A percentile compares a stretch with the other conserved stretches of the same genome.
These are phyloP conservation scores for Acer campestre DNA, from an alignment of 345 rosid species.

Conservation along the genomic window DNA sequence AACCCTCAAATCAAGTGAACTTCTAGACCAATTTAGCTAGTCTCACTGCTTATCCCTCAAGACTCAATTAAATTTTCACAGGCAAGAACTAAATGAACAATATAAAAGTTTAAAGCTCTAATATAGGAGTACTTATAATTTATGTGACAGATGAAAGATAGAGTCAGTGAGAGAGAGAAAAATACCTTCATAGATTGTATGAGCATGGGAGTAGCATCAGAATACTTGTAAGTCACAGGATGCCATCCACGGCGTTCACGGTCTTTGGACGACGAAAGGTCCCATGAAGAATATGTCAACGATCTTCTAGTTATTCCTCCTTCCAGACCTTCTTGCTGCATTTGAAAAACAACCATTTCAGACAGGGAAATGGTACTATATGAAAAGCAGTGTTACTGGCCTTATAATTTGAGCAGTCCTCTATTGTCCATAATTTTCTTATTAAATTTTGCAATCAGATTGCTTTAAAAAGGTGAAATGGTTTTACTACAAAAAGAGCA, in stretches of 20 bases:
- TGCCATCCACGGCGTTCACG: slow-evolving; percentile 93
- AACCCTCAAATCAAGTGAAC: neutral
- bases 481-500: neutral
- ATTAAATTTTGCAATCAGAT: neutral
- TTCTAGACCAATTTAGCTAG: neutral
- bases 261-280: slow-evolving; percentile 71
- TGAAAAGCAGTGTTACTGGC: slow-evolving; percentile 8
- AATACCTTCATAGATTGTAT: slow-evolving; percentile 78
- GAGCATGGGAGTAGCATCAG: slow-evolving; percentile 76
- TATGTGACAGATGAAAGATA: too few species aligned
- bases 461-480: neutral
- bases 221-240: slow-evolving; percentile 77
- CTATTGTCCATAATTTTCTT: neutral
- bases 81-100: neutral
- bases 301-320: slow-evolving; percentile 79
- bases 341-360: slow-evolving; percentile 9
- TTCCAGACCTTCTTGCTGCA: slow-evolving; percentile 82
- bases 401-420: neutral
- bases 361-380: slow-evolving; percentile 4
- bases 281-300: slow-evolving; percentile 84
- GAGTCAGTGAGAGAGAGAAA: neutral
- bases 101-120: neutral
- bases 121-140: too few species aligned
- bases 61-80: neutral
- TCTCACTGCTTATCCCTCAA: neutral